Conservation (phyloP, 768 basidiomycete species). For the Clavaria fumosa region DNA sequence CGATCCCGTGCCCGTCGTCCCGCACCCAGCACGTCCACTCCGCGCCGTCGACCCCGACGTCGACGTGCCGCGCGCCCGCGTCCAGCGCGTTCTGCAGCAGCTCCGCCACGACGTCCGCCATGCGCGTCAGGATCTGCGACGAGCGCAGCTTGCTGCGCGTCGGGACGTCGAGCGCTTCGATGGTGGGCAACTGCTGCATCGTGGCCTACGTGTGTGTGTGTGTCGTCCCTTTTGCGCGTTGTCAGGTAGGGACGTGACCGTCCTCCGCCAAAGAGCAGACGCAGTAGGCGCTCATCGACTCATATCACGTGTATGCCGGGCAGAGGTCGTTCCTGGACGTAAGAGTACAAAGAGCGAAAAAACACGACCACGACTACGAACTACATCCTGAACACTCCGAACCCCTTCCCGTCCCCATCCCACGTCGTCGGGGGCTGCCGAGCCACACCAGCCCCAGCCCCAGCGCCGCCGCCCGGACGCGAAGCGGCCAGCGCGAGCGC, state of each 20-base stretch:
- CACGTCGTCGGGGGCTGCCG: constrained; percentile 46
- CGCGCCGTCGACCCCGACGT: constrained; percentile 56
- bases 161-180: constrained; percentile 37
- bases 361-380: background rate
- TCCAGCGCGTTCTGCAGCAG: constrained; percentile 86
- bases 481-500: constrained; percentile 74
- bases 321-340: no score
- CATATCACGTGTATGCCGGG: no score
- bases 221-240: no score
- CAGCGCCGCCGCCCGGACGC: constrained; percentile 26
- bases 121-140: constrained; percentile 67
- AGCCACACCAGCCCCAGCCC: constrained; percentile 8
- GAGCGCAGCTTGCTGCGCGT: constrained; percentile 68
- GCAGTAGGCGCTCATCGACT: no score
- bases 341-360: background rate
- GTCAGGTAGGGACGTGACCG: no score
- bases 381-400: constrained; percentile 87
- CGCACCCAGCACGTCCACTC: constrained; percentile 76
- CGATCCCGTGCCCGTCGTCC: constrained; percentile 75
- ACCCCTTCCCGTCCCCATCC: constrained; percentile 58
- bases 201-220: background rate
- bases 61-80: constrained; percentile 52
- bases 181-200: constrained; percentile 11
- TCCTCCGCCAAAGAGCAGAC: no score
- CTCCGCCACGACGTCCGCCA: constrained; percentile 69